Percentiles rank a stretch among this genome's conserved stretches.
These are phyloP conservation scores for Ilex aquifolium DNA, from an alignment of 257 asterid genomes.

Conservation along the genomic window DNA sequence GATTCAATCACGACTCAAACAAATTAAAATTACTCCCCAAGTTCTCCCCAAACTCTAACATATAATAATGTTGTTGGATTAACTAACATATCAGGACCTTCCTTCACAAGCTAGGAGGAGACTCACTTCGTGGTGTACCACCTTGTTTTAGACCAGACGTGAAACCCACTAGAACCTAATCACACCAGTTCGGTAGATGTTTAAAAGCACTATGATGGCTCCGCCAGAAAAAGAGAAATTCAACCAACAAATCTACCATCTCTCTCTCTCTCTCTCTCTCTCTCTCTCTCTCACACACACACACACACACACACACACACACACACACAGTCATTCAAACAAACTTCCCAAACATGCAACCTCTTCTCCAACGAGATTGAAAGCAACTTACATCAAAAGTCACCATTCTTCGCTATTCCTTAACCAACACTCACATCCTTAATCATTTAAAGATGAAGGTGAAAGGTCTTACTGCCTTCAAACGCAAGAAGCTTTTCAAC, in stretches of 20 bases:
- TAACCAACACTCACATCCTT: constrained; percentile 21
- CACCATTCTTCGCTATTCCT: constrained; percentile 14
- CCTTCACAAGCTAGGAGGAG: constrained; percentile 12
- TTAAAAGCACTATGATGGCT: no score
- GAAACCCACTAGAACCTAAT: constrained; percentile 31
- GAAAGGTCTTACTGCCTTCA: constrained; percentile 31
- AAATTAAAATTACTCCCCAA: neutral
- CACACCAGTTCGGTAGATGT: neutral
- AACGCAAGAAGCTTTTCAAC: constrained; percentile 33
- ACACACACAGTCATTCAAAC: neutral
- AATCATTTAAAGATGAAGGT: constrained; percentile 22
- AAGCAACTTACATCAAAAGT: no score
- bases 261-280: neutral
- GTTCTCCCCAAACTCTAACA: no score
- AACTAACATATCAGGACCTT: neutral
- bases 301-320: no score
- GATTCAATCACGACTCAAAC: no score
- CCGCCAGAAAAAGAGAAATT: neutral
- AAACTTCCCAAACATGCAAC: no score
- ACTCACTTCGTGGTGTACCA: constrained; percentile 29
- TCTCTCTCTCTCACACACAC: no score
- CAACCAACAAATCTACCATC: neutral
- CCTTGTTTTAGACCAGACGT: constrained; percentile 33
- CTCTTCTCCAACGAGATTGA: no score
- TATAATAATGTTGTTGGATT: no score